Evolutionary conservation across 164 flowering plant species (phyloP), one percentile per base, ranked within the genome.

Genomic region (Litsea cubeba): DNA sequence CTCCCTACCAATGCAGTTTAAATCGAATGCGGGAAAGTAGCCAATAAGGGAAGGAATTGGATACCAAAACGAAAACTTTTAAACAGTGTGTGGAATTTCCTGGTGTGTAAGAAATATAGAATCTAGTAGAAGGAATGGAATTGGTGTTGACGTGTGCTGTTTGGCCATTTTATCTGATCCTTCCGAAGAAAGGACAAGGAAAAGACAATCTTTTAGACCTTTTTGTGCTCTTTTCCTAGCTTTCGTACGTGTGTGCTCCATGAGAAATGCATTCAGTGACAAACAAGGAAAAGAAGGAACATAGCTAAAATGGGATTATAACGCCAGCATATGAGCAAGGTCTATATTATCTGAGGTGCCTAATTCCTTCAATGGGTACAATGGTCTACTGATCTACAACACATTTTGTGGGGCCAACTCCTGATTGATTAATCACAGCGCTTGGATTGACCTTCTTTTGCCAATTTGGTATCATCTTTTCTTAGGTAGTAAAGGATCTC

Each of bases 41-140:
- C 69, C 58, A 63, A 76, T 77, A 76, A 80, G 15, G 69, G 17
- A 81, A 85, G 81, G 90, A 81, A 87, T 73, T 63, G 5, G 87
- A 85, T 87, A 81, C 89, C 76, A 63, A 8, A 15, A 70, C 54
- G 70, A 72, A 85, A 79, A 66, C 69, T 4, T 66, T 28, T 63
- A 23, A 57, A 15, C 22, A 49, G 68, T 20, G 22, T 64, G n/a
- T 15, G 6, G 62, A 35, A 50, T 12, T 14, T 15, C 14, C 24
- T 25, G 30, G 18, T 71, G 23, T 8, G 65, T 30, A 10, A 32
- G 65, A n/a, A 57, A 50, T 3, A 14, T 28, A 71, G 65, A 50
- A 22, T 70, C 32, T 25, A 32, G 14, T 18, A 77, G 70, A 82
- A 82, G 75, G 87, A 72, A 84, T 84, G 50, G 79, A 81, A 81